These are phyloP conservation scores for Pittosporum tobira DNA, from an alignment of 129 eudicot genomes.

Conservation along the genomic window DNA sequence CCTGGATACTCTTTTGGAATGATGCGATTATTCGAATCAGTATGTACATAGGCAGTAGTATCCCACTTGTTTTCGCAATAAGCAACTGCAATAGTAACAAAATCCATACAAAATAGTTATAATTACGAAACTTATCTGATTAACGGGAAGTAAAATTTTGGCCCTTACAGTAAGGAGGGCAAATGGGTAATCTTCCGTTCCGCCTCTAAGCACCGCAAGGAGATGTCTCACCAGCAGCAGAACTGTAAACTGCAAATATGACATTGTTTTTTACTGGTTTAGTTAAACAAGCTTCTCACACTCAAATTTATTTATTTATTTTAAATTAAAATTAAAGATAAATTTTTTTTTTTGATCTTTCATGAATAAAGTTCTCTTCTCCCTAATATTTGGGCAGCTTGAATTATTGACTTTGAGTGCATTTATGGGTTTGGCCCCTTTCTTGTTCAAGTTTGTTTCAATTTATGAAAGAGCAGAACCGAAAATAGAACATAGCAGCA, in stretches of 20 bases:
- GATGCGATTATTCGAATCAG: conserved; percentile 46
- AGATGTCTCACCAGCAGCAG: conserved; percentile 71
- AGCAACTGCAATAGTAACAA: conserved; percentile 36
- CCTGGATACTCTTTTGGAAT: conserved; percentile 47
- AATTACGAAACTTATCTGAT: not conserved
- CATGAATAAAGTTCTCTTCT: too few relatives aligned
- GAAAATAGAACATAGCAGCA: too few relatives aligned
- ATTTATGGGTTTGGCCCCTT: too few relatives aligned
- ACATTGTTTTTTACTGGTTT: not conserved
- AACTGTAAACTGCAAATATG: conserved; percentile 62
- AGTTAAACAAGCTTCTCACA: too few relatives aligned
- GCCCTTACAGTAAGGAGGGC: conserved; percentile 53
- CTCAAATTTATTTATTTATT: too few relatives aligned
- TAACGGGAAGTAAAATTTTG: not conserved
- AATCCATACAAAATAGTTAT: too few relatives aligned
- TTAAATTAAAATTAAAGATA: too few relatives aligned
- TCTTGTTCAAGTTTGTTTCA: too few relatives aligned
- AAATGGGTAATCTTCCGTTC: conserved; percentile 48
- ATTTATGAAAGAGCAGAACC: too few relatives aligned
- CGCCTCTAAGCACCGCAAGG: conserved; percentile 44
- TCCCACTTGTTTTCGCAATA: conserved; percentile 46
- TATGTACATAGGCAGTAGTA: conserved; percentile 69
- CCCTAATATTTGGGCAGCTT: too few relatives aligned
- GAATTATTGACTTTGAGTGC: too few relatives aligned
- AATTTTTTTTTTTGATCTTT: too few relatives aligned